Conservation (phyloP, 305 asterid genomes). For the Ajuga reptans region DNA sequence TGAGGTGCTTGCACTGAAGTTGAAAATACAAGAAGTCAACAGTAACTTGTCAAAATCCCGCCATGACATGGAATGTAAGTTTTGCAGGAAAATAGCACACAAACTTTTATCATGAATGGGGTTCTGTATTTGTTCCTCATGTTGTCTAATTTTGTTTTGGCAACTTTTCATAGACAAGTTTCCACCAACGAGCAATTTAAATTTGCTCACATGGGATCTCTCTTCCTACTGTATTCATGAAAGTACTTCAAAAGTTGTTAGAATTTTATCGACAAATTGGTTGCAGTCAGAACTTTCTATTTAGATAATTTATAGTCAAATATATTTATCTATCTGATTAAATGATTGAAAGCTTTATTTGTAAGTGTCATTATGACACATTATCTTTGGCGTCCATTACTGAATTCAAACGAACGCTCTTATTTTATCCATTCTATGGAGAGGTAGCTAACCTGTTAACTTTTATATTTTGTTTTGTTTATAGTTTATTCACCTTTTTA, state of each 20-base stretch:
- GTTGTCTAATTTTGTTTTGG: slow-evolving; percentile 1
- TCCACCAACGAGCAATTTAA: neutral
- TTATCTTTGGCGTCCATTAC: neutral
- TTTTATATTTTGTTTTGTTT: slow-evolving; percentile 1
- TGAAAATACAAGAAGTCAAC: slow-evolving; percentile 70
- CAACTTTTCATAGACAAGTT: slow-evolving; percentile 8
- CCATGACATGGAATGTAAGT: slow-evolving; percentile 79
- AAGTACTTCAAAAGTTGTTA: neutral
- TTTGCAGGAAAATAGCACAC: slow-evolving; percentile 1
- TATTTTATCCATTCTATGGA: neutral
- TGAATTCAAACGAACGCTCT: neutral
- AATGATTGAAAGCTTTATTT: neutral
- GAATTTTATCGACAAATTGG: neutral
- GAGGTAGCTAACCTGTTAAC: slow-evolving; percentile 1
- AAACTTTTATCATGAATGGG: slow-evolving; percentile 8
- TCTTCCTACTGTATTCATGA: neutral
- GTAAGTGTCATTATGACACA: neutral
- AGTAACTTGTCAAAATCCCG: slow-evolving; percentile 64
- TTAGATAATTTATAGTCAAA: neutral
- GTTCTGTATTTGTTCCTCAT: slow-evolving; percentile 5
- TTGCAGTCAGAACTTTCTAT: slow-evolving; percentile 8
- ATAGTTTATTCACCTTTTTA: neutral
- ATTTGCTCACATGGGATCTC: neutral
- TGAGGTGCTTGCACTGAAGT: slow-evolving; percentile 64
- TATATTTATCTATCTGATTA: neutral